phyloP scores from a whole-genome alignment of 1,284 basidiomycete genomes.

The Ceratobasidium sp. region DNA sequence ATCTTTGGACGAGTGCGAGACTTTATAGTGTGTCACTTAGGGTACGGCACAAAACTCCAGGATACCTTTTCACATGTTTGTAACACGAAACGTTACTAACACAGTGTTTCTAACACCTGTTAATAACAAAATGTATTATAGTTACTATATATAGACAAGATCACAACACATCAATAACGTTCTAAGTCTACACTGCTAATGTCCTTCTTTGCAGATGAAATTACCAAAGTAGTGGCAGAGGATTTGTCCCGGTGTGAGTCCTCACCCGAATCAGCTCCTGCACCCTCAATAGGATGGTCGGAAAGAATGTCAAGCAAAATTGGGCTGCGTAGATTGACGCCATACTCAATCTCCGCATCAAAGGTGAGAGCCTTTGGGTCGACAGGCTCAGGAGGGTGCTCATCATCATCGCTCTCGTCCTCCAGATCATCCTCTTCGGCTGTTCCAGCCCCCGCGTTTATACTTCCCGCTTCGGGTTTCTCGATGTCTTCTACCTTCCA shows the following conservation, averaged over 20 bases:
- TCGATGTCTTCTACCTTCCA: background rate
- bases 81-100: slow-evolving; percentile 3
- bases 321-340: background rate
- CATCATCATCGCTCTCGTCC: background rate
- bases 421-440: background rate
- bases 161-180: background rate
- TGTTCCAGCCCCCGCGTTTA: background rate
- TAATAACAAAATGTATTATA: too few relatives aligned
- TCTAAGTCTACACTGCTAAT: slow-evolving; percentile 14
- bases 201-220: slow-evolving; percentile 14
- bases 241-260: too few relatives aligned
- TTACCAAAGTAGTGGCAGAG: too few relatives aligned
- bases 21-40: too few relatives aligned
- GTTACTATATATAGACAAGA: too few relatives aligned
- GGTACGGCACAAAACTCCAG: background rate
- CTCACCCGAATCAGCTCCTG: too few relatives aligned
- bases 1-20: too few relatives aligned
- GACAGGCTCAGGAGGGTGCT: background rate
- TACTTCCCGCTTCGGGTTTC: too few relatives aligned
- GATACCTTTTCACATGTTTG: slow-evolving; percentile 10
- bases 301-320: background rate
- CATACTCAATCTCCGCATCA: background rate
- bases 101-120: slow-evolving; percentile 16
- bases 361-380: background rate
- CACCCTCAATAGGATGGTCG: background rate